Conservation (phyloP, 2,329 filamentous ascomycete genomes). For the Elsinoe australis region DNA sequence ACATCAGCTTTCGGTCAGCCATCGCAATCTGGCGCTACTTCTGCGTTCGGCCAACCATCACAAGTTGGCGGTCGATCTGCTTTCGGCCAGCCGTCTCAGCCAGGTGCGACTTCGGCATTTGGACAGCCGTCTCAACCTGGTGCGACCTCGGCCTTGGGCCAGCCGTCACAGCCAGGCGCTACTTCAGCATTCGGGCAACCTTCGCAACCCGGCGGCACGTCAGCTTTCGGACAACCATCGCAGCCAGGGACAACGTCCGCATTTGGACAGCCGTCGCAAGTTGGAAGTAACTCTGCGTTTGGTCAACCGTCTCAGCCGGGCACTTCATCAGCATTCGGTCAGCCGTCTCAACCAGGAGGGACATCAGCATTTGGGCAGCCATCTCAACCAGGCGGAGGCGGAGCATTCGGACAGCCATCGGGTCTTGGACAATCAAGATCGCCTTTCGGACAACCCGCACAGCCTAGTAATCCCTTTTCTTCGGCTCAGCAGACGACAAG, state of each 20-base stretch:
- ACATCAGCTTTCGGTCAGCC: constrained; percentile 18
- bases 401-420: constrained; percentile 19
- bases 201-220: constrained; percentile 11
- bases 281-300: constrained; percentile 14
- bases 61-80: no score
- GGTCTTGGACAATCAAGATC: constrained; percentile 14
- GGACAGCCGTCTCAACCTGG: constrained; percentile 4
- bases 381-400: constrained; percentile 8
- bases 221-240: constrained; percentile 22
- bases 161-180: not conserved
- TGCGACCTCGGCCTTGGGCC: constrained; percentile 3
- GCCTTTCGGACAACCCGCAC: constrained; percentile 29
- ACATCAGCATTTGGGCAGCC: constrained; percentile 20
- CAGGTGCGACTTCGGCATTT: constrained; percentile 11
- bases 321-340: constrained; percentile 20
- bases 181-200: constrained; percentile 19
- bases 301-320: constrained; percentile 19
- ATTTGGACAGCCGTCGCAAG: constrained; percentile 19
- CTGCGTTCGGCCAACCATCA: constrained; percentile 17
- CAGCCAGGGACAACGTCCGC: not conserved
- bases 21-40: constrained; percentile 10
- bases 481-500: constrained; percentile 19
- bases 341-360: constrained; percentile 18
- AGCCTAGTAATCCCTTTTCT: constrained; percentile 18
- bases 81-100: constrained; percentile 16